phyloP scores from a whole-genome alignment of 495 filamentous ascomycete species.

The Aspergillus funiculosus region DNA sequence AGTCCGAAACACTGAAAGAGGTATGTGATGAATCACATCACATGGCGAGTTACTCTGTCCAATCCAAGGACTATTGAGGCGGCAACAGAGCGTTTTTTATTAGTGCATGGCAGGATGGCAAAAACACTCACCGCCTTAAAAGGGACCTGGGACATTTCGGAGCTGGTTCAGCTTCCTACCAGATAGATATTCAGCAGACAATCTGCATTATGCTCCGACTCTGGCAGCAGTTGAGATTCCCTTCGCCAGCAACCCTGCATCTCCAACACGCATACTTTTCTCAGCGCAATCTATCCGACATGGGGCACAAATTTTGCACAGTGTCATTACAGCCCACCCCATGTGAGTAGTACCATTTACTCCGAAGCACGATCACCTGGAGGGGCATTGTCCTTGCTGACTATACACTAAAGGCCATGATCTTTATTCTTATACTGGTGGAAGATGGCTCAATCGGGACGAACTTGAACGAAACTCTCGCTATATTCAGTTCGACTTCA shows the following conservation, averaged over 20 bases:
- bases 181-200: no score
- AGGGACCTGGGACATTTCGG: no score
- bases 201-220: constrained; percentile 1
- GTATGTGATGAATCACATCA: no score
- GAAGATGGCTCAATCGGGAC: constrained; percentile 41
- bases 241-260: neutral
- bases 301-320: neutral
- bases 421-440: constrained; percentile 35
- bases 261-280: no score
- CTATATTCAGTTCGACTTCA: constrained; percentile 36
- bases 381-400: neutral
- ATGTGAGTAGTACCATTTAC: neutral
- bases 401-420: constrained; percentile 20
- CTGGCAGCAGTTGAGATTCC: neutral
- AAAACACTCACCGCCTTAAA: no score
- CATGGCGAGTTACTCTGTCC: no score
- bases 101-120: no score
- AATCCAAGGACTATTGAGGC: no score
- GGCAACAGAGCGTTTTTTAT: no score
- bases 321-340: neutral
- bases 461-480: constrained; percentile 33
- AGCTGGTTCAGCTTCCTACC: no score
- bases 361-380: neutral
- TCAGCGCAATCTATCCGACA: neutral
- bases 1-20: no score